Base-by-base conservation (phyloP, 1,284 basidiomycete species). In the Ceratobasidium sp. region DNA sequence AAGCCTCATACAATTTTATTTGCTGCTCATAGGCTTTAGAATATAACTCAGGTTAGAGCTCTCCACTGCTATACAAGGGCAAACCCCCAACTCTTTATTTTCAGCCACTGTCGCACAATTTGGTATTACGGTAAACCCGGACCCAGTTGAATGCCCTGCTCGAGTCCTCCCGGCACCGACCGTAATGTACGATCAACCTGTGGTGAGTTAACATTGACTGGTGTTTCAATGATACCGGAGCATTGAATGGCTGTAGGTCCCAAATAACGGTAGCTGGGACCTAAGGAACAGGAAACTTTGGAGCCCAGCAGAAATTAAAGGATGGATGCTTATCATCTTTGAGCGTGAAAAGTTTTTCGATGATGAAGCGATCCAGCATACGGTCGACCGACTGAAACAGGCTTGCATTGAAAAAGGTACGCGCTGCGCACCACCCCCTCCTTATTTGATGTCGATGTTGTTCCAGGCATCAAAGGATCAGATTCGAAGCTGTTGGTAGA, bases 251-350 rank as follows among this genome's bases (percentile, higher is more conserved):
- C 13, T 14, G 2, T 34, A 73, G 65, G 37, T 13, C 8, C 54
- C 74, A 29, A 63, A 61, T n/a, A 73, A 63, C 39, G 77, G 77
- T 11, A 49, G 51, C 5, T 77, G 77, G 77, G 73, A 90, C 87
- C 81, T 81, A 89, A 84, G 89, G 4, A 88, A 89, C 75, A 90
- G 90, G 77, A 84, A 84, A 51, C 90, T 92, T 81, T 89, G 82
- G 79, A 80, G 80, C 56, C 86, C 90, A 0, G 83, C 82, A 2
- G 79, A 75, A 19, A 86, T 92, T 69, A 80, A 82, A 0, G 83
- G 84, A n/a, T 92, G 90, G 89, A 83, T 85, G 27, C 81, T 92
- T 2, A 84, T 90, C 9, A 78, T 91, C 22, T 92, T 88, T 74
- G 90, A 92, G 78, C 84, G 86, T 8, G 81, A 84, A 64, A 80